phyloP scores from a whole-genome alignment of 768 basidiomycete genomes.

The Filobasidium floriforme region DNA sequence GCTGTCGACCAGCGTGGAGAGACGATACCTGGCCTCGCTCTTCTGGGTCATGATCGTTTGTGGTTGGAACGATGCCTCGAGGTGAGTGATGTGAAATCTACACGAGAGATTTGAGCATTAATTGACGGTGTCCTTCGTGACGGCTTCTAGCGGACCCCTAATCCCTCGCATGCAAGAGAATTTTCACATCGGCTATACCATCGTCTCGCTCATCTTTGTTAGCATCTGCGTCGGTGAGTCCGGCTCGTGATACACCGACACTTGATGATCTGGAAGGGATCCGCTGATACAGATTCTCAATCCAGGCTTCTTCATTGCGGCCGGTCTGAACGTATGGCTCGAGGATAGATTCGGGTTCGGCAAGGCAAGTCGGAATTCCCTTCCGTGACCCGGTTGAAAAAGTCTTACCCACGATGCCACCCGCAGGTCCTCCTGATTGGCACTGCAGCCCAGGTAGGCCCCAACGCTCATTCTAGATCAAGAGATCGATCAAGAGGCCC shows the following conservation, averaged over 20 bases:
- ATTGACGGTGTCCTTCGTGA: no score
- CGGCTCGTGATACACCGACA: background rate
- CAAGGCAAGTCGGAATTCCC: conserved; percentile 21
- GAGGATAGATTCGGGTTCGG: conserved; percentile 21
- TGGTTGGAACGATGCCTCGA: background rate
- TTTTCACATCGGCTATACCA: conserved; percentile 50
- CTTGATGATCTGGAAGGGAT: no score
- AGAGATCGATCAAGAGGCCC: background rate
- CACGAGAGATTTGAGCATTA: no score
- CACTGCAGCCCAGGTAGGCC: conserved; percentile 8
- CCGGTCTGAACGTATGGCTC: background rate
- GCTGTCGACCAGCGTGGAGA: background rate
- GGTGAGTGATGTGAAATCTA: no score
- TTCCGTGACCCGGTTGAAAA: background rate
- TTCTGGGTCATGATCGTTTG: conserved; percentile 3
- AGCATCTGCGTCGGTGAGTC: background rate
- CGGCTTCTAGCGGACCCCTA: conserved; percentile 24
- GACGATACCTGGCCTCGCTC: background rate
- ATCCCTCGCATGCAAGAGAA: conserved; percentile 25
- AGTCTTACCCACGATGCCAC: background rate
- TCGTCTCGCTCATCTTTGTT: conserved; percentile 26
- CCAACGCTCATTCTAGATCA: background rate
- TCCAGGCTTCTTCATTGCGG: background rate
- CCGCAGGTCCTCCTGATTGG: conserved; percentile 10
- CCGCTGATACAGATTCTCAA: background rate